Base-by-base conservation (phyloP, 345 rosid genomes). In the Citrus unshiu region DNA sequence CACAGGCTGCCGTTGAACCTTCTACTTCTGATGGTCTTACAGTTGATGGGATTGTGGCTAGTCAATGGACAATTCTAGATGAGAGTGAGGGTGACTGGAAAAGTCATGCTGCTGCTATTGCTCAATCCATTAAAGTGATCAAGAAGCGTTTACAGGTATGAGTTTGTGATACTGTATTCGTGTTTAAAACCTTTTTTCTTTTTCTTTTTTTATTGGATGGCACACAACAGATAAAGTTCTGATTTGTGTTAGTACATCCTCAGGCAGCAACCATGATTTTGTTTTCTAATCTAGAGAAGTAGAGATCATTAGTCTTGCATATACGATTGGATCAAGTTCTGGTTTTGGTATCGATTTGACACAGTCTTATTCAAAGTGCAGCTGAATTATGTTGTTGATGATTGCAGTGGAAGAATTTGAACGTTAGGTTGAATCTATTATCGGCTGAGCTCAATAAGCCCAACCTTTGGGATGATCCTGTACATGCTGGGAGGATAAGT, bases 41-140 rank as follows among this genome's bases (percentile, higher is more conserved):
- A 7, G 89, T 96, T 62, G 97, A 93, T 63, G 84, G 88, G 43
- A 93, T 96, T 73, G 83, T 89, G 70, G 90, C 93, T 68, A 90
- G 76, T 78, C 90, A 86, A 68, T 96, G 98, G 99, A 61, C 88
- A 40, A 90, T 96, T 60, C 84, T 93, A 30, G 93, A 92, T 30
- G 99, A 94, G 82, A 83, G 79, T 62, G 98, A 94, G 73, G 81
- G 84, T 79, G 97, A 96, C 84, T 93, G 99, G 99, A 94, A 85
- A 81, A 93, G 98, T 75, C 98, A 96, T 84, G 93, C 95, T 63
- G 92, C 98, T 73, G 97, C 99, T 18, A 89, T 91, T 85, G 84
- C 98, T 70, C 98, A 94, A 75, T 96, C 98, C 79, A 87, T 96
- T 79, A 87, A 88, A 87, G 92, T 94, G 39, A 93, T 96, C 91